These are phyloP conservation scores for Drechslera avenae DNA, from an alignment of 2,329 filamentous ascomycete species.

Conservation along the genomic window DNA sequence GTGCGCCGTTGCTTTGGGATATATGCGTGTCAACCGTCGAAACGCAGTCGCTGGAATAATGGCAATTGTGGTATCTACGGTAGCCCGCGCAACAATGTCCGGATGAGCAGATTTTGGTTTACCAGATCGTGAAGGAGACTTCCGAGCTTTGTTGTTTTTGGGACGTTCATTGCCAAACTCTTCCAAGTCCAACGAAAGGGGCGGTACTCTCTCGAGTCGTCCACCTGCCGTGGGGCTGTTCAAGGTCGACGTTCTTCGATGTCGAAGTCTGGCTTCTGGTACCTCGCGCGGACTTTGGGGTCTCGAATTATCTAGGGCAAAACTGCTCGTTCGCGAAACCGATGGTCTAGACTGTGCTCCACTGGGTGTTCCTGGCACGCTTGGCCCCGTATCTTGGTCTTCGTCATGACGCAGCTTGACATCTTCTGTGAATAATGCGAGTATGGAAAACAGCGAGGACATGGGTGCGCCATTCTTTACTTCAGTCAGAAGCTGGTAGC, in stretches of 20 bases:
- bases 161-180: slow-evolving; percentile 29
- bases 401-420: slow-evolving; percentile 75
- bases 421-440: slow-evolving; percentile 96
- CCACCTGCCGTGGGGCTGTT: slow-evolving; percentile 46
- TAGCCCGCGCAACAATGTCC: slow-evolving; percentile 94
- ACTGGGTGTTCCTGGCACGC: slow-evolving; percentile 35
- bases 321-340: slow-evolving; percentile 35
- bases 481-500: slow-evolving; percentile 93
- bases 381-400: slow-evolving; percentile 61
- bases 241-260: slow-evolving; percentile 39
- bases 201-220: slow-evolving; percentile 67
- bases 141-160: slow-evolving; percentile 22
- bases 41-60: slow-evolving; percentile 98
- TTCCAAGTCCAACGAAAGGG: slow-evolving; percentile 69
- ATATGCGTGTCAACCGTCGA: slow-evolving; percentile 86
- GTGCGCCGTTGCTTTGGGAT: slow-evolving; percentile 94
- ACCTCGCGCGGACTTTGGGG: slow-evolving; percentile 37
- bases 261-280: slow-evolving; percentile 24
- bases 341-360: slow-evolving; percentile 22
- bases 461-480: slow-evolving; percentile 97
- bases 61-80: slow-evolving; percentile 95
- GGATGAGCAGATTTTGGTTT: slow-evolving; percentile 81
- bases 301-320: slow-evolving; percentile 40
- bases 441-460: slow-evolving; percentile 97
- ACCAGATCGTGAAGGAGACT: slow-evolving; percentile 40